Base-by-base conservation (phyloP, 2,329 filamentous ascomycete species). In the Nemania serpens region DNA sequence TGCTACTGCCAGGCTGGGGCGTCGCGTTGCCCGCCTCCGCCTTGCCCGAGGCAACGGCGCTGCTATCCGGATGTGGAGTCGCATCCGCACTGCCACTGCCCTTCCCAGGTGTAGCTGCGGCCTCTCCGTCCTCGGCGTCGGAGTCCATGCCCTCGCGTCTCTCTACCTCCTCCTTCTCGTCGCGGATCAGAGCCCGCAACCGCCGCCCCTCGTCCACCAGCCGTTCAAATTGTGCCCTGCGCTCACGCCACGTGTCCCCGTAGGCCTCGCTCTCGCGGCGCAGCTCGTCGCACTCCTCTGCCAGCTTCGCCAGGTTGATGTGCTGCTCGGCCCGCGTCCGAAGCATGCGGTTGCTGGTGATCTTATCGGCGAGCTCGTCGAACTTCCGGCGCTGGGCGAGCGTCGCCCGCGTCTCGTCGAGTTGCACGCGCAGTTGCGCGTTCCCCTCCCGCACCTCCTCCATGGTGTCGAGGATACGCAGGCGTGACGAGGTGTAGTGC, bases 91-190 rank as follows among this genome's bases (percentile, higher is more conserved):
- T 84, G 1, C 75, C 34, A 20, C 58, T 59, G 12, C 59, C 76
- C 22, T 79, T 78, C 18, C 80, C 83, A 3, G 61, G 61, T 5
- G 63, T 66, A 2, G 61, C 61, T 18, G 67, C 73, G 0, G 67
- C 73, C 62, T 82, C 81, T 5, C 78, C 83, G 39, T 88, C 87
- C 67, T 88, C 88, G 15, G 81, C 84, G 49, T 87, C 88, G 66
- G 87, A 87, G 58, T 86, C 84, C 86, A 92, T 92, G 33, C 91
- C 92, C 75, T 96, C 92, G 56, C 92, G 85, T 43, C 91, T 82
- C 76, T 97, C 93, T 0, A 95, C 91, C 76, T 97, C 93, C 74
- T 97, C 93, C 78, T 97, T 96, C 81, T 97, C 94, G 71, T 97
- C 93, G 62, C 93, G 88, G 71, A 98, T 97, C 74, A 96, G 82